phyloP scores from a whole-genome alignment of 2,329 filamentous ascomycete species.

The Alternaria sp. region DNA sequence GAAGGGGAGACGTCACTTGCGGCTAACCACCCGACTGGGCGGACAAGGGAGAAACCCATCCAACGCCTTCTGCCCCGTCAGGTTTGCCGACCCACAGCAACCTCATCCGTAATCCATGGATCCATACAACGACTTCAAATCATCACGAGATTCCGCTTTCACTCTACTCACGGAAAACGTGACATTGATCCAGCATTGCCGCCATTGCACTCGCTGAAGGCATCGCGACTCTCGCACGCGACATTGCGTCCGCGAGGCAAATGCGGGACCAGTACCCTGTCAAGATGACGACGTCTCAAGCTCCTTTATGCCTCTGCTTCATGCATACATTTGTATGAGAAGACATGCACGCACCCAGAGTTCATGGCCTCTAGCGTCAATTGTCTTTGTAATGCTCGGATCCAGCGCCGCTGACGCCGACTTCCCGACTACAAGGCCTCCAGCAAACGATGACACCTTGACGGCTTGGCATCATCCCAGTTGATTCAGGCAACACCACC shows the following conservation, averaged over 20 bases:
- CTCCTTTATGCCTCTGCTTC: background rate
- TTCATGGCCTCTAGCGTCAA: background rate
- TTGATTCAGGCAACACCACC: background rate
- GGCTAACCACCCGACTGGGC: constrained; percentile 28
- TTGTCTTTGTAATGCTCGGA: constrained; percentile 6
- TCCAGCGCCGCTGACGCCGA: constrained; percentile 7
- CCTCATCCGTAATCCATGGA: background rate
- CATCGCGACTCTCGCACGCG: background rate
- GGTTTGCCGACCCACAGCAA: background rate
- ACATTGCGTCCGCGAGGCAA: background rate
- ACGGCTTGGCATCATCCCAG: background rate
- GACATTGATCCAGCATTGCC: background rate
- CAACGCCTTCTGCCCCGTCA: background rate
- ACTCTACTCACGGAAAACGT: background rate
- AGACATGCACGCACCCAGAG: background rate
- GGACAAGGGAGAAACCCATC: constrained; percentile 18
- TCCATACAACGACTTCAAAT: background rate
- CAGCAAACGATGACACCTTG: constrained; percentile 2
- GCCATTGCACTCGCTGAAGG: background rate
- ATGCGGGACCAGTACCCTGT: background rate
- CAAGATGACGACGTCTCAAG: background rate
- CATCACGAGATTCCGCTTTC: background rate
- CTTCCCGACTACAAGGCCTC: constrained; percentile 6
- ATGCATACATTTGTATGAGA: background rate
- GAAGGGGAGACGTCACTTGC: constrained; percentile 33